Percentiles rank a stretch among this genome's conserved stretches.
Conservation (phyloP, 2,329 filamentous ascomycete species). For the Trichoderma cornu-damae region DNA sequence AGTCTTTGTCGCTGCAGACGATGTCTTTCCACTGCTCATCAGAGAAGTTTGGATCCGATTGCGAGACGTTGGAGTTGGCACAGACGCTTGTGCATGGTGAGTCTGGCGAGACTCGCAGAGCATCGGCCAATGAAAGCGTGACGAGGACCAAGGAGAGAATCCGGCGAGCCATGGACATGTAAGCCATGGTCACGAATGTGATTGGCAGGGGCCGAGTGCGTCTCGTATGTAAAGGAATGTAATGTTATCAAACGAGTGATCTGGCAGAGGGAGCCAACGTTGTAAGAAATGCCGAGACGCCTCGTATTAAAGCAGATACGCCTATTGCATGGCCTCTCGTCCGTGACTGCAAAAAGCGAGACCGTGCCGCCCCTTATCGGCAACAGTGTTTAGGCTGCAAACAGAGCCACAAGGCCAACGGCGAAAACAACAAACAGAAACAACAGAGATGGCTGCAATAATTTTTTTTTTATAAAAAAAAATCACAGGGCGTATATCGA, state of each 20-base stretch:
- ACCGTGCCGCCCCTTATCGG: background rate
- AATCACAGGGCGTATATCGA: too few relatives aligned
- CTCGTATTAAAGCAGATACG: background rate
- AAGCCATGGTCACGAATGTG: conserved; percentile 8
- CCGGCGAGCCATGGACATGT: background rate
- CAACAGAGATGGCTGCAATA: background rate
- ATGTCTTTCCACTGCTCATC: conserved; percentile 43
- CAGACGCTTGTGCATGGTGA: conserved; percentile 52
- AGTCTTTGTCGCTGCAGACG: conserved; percentile 43
- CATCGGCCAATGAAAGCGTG: conserved; percentile 29
- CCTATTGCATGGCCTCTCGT: background rate
- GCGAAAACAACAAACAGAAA: background rate
- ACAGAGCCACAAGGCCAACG: background rate
- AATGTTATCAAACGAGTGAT: background rate
- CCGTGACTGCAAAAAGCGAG: background rate
- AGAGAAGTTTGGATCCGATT: conserved; percentile 44
- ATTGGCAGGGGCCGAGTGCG: background rate
- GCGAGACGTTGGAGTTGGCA: conserved; percentile 39
- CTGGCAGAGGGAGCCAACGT: background rate
- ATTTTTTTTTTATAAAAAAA: too few relatives aligned
- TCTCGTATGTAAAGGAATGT: background rate
- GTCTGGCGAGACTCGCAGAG: conserved; percentile 48
- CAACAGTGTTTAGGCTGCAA: background rate
- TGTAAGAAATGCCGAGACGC: background rate
- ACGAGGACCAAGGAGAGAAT: conserved; percentile 16